Base-by-base conservation (phyloP, 2,329 filamentous ascomycete genomes). In the Fusarium cicatricum region DNA sequence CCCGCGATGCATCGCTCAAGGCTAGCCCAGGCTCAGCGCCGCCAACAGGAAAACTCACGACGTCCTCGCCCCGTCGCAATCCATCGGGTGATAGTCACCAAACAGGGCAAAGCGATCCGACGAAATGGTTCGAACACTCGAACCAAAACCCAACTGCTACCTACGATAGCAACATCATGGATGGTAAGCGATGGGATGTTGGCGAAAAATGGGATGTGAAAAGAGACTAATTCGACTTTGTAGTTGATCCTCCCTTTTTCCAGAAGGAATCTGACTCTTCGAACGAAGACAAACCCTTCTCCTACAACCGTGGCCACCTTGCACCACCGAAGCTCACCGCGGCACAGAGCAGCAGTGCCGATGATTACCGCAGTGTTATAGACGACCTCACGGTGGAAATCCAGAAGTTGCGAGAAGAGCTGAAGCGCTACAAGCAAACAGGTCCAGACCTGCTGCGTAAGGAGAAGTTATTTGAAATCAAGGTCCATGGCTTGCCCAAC, bases 301-400 rank as follows among this genome's bases (percentile, higher is more conserved):
- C 42, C 3, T 68, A 60, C 61, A 55, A 62, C 60, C 55, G 70
- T 60, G 54, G 70, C 28, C 58, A 58, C 41, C 65, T 57, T 15
- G 64, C 34, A 3, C 71, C 65, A 0, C 62, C 75, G 0, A 73
- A 72, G 8, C 73, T 74, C 4, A 66, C 69, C 0, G 53, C 70
- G 32, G 75, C 76, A 3, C 83, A 74, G 16, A 84, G 75, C 68
- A 90, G 85, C 69, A 88, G 87, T 44, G 86, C 84, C 23, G 90
- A 90, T 52, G 91, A 93, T 51, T 93, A 87, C 56, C 82, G 91
- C 40, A 89, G 89, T 62, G 90, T 96, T 14, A 96, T 96, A 41
- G 91, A 96, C 67, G 92, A 96, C 70, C 74, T 96, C 54, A 96
- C 91, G 0, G 79, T 96, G 21, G 89, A 92, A 70, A 96, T 95